phyloP scores from a whole-genome alignment of 306 rosid genomes.

The Casuarina equisetifolia region DNA sequence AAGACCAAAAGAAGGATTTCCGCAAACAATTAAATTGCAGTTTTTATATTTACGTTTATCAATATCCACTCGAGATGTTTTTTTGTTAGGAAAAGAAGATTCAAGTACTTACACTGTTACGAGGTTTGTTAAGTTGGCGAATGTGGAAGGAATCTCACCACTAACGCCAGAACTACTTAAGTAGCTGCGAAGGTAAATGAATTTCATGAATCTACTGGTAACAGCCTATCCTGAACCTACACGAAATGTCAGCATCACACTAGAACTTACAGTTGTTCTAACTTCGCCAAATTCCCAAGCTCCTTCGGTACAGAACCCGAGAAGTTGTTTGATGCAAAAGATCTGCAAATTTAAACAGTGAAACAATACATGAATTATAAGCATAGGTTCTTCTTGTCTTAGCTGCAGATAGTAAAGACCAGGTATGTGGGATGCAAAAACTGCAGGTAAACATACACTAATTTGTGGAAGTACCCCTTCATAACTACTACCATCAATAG shows the following conservation, averaged over 20 bases:
- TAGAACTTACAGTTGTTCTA: conserved; percentile 57
- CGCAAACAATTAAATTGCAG: not conserved
- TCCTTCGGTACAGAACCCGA: conserved; percentile 67
- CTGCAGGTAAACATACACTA: not conserved
- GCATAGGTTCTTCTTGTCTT: not conserved
- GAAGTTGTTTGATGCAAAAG: not conserved
- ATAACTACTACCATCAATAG: not conserved
- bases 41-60: not conserved
- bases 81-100: too few relatives aligned
- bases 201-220: not conserved
- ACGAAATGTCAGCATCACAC: not conserved
- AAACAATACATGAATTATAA: not conserved
- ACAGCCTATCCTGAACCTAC: not conserved
- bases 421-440: not conserved
- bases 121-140: conserved; percentile 56
- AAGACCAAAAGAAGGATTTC: conserved; percentile 28
- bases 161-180: conserved; percentile 69
- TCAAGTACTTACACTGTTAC: not conserved
- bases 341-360: conserved; percentile 34
- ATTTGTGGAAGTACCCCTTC: not conserved
- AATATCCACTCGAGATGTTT: too few relatives aligned
- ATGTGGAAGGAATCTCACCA: conserved; percentile 74
- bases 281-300: conserved; percentile 55
- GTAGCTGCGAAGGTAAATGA: conserved; percentile 49
- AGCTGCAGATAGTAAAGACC: not conserved